Percentiles rank a stretch among this genome's conserved stretches.
phyloP scores from a whole-genome alignment of 164 flowering plant genomes.

The Akebia trifoliata region DNA sequence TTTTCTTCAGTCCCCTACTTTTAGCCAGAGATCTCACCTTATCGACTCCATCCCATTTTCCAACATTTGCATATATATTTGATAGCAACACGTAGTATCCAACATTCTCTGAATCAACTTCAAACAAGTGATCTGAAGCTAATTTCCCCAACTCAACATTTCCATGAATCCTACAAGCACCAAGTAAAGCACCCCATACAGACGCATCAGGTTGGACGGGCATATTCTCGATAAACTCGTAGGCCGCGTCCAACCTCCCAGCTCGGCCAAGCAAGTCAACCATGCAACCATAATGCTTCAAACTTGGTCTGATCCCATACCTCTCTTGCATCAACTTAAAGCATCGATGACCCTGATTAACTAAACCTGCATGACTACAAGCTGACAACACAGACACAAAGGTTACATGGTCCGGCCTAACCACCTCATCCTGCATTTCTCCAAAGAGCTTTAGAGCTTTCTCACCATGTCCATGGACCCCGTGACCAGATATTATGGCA shows the following conservation, averaged over 20 bases:
- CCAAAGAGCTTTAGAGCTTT: constrained; percentile 38
- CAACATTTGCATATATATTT: constrained; percentile 54
- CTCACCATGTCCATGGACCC: constrained; percentile 54
- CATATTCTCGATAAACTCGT: constrained; percentile 44
- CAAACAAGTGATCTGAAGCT: constrained; percentile 46
- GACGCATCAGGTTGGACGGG: constrained; percentile 55
- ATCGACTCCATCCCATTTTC: constrained; percentile 58
- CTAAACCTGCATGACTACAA: constrained; percentile 68
- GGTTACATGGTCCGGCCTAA: constrained; percentile 53
- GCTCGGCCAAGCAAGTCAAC: constrained; percentile 69
- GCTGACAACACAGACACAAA: constrained; percentile 53
- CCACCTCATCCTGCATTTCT: constrained; percentile 44
- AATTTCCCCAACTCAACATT: constrained; percentile 48
- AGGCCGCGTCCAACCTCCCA: constrained; percentile 49
- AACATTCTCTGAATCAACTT: constrained; percentile 54
- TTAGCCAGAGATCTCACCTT: constrained; percentile 50
- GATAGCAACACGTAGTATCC: constrained; percentile 70
- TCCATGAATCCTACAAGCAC: constrained; percentile 57
- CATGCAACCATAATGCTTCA: constrained; percentile 70
- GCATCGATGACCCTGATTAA: constrained; percentile 42
- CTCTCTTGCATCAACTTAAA: constrained; percentile 42
- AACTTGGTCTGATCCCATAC: constrained; percentile 40
- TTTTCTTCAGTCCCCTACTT: constrained; percentile 56
- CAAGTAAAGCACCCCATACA: constrained; percentile 67
- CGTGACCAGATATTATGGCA: constrained; percentile 57